Evolutionary conservation across 2,329 filamentous ascomycete genomes (phyloP), one percentile per base, ranked within the genome.

Genomic region (Blastomyces silverae): DNA sequence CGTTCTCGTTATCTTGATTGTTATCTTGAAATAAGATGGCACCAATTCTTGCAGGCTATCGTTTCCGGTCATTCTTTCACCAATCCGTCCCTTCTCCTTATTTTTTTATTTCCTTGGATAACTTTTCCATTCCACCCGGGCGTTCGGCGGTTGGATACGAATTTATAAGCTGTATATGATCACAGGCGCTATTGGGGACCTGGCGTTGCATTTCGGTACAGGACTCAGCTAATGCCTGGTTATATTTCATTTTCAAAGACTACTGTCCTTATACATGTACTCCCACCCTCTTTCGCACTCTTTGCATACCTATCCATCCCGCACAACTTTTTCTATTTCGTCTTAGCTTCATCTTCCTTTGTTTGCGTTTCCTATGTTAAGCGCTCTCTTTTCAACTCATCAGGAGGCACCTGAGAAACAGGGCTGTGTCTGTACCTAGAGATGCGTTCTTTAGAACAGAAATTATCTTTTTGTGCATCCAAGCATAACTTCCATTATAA

Each of bases 1-100:
- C 61, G 83, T 96, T 13, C 77, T 97, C 71, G 83, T 96, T 5
- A 78, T 97, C 71, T 76, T 96, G 71, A 95, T 97, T 78, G 85
- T 89, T 31, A 85, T 96, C 57, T 75, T 92, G 77, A 94, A 94
- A 78, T 92, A 77, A 76, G 70, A 25, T 7, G 17, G 1, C 10
- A 8, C 42, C 20, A 52, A 34, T 66, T 46, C 39, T 17, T 46
- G 20, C 7, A 44, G 22, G 17, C 46, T 42, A 7, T 42, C 53
- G 44, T 52, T 50, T 53, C 31, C 60, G 31, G 53, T 34, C 52
- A 61, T 56, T n/a, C 46, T 39, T 66, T 46, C 62, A 7, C 20
- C 53, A 22, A 46, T 55, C 57, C n/a, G 22, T 15, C 11, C 50
- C 62, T 56, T 39, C 25, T 60, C 25, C 34, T 37, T 37, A 37